phyloP scores from a whole-genome alignment of 192 early-diverging fungal species.

The Gigaspora rosea region DNA sequence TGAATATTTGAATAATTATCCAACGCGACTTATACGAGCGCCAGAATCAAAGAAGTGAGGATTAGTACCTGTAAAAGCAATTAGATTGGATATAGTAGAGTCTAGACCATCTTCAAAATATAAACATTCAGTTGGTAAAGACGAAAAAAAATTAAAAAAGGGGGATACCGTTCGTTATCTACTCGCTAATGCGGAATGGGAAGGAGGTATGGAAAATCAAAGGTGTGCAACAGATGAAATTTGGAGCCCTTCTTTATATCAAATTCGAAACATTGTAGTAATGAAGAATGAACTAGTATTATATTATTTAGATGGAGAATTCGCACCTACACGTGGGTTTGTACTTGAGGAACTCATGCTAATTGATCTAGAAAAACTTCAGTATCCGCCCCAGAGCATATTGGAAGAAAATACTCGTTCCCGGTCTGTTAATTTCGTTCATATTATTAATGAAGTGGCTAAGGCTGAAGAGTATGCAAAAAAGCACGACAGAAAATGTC shows the following conservation, averaged over 20 bases:
- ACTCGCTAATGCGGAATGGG: neutral
- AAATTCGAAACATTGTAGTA: slow-evolving; percentile 8
- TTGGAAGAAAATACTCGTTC: slow-evolving; percentile 18
- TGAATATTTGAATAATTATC: slow-evolving; percentile 16
- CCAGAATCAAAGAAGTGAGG: neutral
- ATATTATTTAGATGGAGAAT: slow-evolving; percentile 11
- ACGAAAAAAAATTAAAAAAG: neutral
- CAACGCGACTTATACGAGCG: neutral
- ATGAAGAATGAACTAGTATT: neutral
- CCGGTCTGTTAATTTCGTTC: slow-evolving; percentile 2
- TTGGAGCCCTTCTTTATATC: neutral
- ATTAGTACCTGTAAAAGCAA: neutral
- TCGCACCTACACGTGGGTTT: neutral
- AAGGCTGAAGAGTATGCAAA: neutral
- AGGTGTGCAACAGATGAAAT: neutral
- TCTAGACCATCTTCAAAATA: slow-evolving; percentile 8
- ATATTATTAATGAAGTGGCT: slow-evolving; percentile 17
- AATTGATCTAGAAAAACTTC: neutral
- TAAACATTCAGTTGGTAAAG: neutral
- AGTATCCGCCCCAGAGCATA: slow-evolving; percentile 16
- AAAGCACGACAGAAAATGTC: neutral
- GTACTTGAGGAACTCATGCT: slow-evolving; percentile 3
- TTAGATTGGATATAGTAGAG: neutral
- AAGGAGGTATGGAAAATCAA: slow-evolving; percentile 17
- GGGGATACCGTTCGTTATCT: neutral